These are phyloP conservation scores for Cyclotella atomus DNA, from an alignment of 108 stramenopile species.

Conservation along the genomic window DNA sequence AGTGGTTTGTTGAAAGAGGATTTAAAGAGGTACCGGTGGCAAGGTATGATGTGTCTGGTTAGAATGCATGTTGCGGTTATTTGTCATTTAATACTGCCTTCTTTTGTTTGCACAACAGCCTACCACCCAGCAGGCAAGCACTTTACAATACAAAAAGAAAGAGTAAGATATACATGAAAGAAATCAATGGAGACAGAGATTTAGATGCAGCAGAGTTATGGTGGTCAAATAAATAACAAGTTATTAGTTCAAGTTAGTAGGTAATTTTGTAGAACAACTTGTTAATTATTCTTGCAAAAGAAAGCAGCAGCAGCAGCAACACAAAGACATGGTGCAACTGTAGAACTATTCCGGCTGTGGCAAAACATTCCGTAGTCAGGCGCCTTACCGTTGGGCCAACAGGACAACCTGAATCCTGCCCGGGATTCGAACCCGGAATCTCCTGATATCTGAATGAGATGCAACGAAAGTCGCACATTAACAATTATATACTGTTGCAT, in stretches of 20 bases:
- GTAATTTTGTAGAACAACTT: no score
- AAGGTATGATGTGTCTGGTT: slow-evolving; percentile 29
- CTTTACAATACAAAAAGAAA: slow-evolving; percentile 71
- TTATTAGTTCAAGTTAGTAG: no score
- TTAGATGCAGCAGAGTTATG: slow-evolving; percentile 87
- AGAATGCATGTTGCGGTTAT: not conserved
- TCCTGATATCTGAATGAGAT: slow-evolving; percentile 24
- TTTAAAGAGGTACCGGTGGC: slow-evolving; percentile 74
- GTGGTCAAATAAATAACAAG: slow-evolving; percentile 68
- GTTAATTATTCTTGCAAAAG: no score
- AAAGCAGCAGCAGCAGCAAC: no score
- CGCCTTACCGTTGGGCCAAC: slow-evolving; percentile 36
- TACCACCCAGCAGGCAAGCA: slow-evolving; percentile 84
- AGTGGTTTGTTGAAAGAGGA: slow-evolving; percentile 96
- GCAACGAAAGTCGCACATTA: no score
- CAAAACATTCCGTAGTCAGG: slow-evolving; percentile 29
- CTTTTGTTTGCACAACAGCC: slow-evolving; percentile 4
- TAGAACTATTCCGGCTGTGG: no score
- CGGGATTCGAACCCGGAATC: slow-evolving; percentile 55
- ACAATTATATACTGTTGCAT: not conserved
- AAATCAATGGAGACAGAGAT: slow-evolving; percentile 75
- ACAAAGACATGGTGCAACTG: no score
- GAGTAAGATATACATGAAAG: slow-evolving; percentile 92
- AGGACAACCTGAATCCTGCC: slow-evolving; percentile 36
- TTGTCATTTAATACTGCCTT: not conserved